A percentile compares a stretch with the other conserved stretches of the same genome.
These are phyloP conservation scores for Colletotrichum costaricense DNA, from an alignment of 2,329 filamentous ascomycete species.

Conservation along the genomic window DNA sequence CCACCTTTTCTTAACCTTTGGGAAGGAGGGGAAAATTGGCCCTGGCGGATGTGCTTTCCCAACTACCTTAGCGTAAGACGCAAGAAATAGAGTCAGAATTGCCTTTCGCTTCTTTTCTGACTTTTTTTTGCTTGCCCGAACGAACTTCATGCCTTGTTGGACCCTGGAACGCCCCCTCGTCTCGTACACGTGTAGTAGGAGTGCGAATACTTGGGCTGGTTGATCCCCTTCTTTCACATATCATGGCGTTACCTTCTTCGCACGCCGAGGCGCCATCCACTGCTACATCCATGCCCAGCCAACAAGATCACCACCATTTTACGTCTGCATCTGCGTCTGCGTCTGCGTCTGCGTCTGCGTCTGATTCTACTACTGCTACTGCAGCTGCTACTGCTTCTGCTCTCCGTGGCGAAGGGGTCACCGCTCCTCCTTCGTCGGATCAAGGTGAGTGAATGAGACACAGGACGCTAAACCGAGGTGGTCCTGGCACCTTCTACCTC, in stretches of 20 bases:
- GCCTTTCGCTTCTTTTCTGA: not conserved
- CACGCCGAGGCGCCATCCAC: slow-evolving; percentile 5
- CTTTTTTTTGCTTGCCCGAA: not conserved
- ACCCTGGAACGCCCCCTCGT: slow-evolving; percentile 7
- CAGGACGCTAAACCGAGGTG: slow-evolving; percentile 13
- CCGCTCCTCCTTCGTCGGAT: slow-evolving; percentile 16
- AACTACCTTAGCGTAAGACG: not conserved
- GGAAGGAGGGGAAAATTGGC: not conserved
- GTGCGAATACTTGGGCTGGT: not conserved
- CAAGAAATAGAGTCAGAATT: slow-evolving; percentile 19
- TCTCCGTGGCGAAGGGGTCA: slow-evolving; percentile 9
- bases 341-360: not conserved
- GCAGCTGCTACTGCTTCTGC: not conserved
- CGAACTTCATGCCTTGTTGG: slow-evolving; percentile 12
- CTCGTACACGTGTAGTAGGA: not conserved
- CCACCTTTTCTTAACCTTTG: not conserved
- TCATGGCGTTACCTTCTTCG: slow-evolving; percentile 12
- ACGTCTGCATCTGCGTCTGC: not conserved
- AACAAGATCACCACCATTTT: slow-evolving; percentile 13
- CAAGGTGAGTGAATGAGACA: slow-evolving; percentile 27
- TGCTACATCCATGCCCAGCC: slow-evolving; percentile 8
- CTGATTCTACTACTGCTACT: not conserved
- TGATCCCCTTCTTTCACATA: not conserved
- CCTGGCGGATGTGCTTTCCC: slow-evolving; percentile 6
- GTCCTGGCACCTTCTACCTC: slow-evolving; percentile 14